These are phyloP conservation scores for Ophiosphaerella korrae DNA, from an alignment of 2,329 filamentous ascomycete genomes.

Conservation along the genomic window DNA sequence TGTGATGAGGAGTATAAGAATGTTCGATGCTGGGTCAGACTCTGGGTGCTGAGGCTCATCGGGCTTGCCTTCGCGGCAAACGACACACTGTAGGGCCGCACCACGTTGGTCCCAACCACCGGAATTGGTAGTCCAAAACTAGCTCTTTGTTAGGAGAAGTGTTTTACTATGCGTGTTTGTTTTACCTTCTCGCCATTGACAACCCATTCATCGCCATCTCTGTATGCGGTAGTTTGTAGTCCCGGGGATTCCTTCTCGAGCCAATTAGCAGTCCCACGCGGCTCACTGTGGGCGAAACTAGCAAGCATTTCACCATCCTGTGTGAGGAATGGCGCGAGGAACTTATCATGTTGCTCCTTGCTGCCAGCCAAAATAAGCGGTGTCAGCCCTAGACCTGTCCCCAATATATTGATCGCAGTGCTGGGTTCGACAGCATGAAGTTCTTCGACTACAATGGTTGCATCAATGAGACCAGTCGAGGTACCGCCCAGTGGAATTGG, in stretches of 20 bases:
- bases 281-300: constrained; percentile 59
- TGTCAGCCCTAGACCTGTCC: constrained; percentile 58
- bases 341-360: constrained; percentile 48
- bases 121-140: constrained; percentile 62
- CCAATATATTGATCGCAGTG: constrained; percentile 57
- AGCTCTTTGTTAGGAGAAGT: constrained; percentile 1
- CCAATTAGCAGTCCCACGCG: constrained; percentile 59
- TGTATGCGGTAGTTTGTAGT: constrained; percentile 55
- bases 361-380: constrained; percentile 56
- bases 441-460: constrained; percentile 59
- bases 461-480: constrained; percentile 53
- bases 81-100: constrained; percentile 58
- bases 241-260: constrained; percentile 57
- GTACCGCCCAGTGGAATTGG: constrained; percentile 54
- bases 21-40: constrained; percentile 38
- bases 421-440: constrained; percentile 59
- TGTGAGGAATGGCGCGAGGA: constrained; percentile 56
- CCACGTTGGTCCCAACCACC: constrained; percentile 60
- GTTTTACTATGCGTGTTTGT: neutral
- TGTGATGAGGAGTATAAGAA: constrained; percentile 59
- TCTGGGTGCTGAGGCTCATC: constrained; percentile 13
- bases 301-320: constrained; percentile 55
- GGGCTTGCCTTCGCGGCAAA: constrained; percentile 50
- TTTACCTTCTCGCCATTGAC: constrained; percentile 60
- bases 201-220: constrained; percentile 58